These are phyloP conservation scores for Septoria petroselini DNA, from an alignment of 2,329 filamentous ascomycete genomes.

Conservation along the genomic window DNA sequence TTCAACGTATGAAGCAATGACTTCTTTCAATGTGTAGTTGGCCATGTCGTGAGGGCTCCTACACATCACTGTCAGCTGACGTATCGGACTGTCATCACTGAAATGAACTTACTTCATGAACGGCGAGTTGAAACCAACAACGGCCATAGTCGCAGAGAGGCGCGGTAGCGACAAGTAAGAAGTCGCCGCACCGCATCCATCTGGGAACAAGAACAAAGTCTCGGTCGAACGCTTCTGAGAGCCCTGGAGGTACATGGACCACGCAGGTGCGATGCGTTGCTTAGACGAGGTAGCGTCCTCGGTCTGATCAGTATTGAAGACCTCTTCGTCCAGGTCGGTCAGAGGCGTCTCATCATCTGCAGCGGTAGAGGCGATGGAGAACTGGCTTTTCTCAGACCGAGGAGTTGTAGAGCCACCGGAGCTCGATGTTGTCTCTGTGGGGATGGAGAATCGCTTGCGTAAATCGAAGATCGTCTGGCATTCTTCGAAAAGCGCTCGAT, in stretches of 20 bases:
- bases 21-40: slow-evolving; percentile 4
- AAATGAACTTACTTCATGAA: slow-evolving; percentile 25
- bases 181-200: slow-evolving; percentile 47
- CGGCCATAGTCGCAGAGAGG: slow-evolving; percentile 37
- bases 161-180: slow-evolving; percentile 47
- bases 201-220: slow-evolving; percentile 42
- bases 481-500: slow-evolving; percentile 11
- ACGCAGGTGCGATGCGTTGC: slow-evolving; percentile 6
- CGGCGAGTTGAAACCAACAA: slow-evolving; percentile 18
- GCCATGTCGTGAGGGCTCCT: slow-evolving; percentile 29
- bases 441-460: neutral
- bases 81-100: too few species aligned
- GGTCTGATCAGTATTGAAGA: neutral
- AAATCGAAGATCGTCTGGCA: slow-evolving; percentile 13
- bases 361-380: too few species aligned
- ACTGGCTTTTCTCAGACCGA: too few species aligned
- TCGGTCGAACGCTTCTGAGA: slow-evolving; percentile 16
- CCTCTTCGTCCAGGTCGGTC: slow-evolving; percentile 9
- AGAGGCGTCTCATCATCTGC: slow-evolving; percentile 5
- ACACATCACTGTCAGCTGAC: neutral
- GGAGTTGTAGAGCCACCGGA: too few species aligned
- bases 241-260: slow-evolving; percentile 24
- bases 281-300: neutral
- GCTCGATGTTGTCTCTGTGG: too few species aligned
- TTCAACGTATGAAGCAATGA: slow-evolving; percentile 12